Conservation (phyloP, 495 filamentous ascomycete genomes). For the Polyplosphaeria fusca region DNA sequence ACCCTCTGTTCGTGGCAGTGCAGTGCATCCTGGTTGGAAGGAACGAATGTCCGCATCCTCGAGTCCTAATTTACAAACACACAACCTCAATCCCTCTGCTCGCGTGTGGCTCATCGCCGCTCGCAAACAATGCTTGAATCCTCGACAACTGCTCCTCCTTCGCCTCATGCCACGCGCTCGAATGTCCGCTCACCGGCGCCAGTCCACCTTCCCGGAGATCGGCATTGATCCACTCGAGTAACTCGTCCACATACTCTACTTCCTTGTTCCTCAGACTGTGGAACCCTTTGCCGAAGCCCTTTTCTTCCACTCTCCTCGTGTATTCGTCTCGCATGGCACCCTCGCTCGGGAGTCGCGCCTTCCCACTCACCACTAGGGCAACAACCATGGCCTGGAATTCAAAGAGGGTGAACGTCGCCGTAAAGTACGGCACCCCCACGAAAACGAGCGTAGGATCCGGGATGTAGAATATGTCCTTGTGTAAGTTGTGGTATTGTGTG, state of each 20-base stretch:
- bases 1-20: no score
- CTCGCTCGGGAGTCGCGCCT: conserved; percentile 48
- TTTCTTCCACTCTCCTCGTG: conserved; percentile 40
- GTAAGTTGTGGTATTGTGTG: conserved; percentile 62
- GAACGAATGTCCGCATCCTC: no score
- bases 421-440: conserved; percentile 59
- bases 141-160: conserved; percentile 16
- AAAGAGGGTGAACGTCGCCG: conserved; percentile 61
- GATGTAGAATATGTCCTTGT: conserved; percentile 67
- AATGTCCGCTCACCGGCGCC: conserved; percentile 46
- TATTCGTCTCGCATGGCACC: conserved; percentile 55
- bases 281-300: conserved; percentile 53
- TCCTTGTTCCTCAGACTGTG: conserved; percentile 53
- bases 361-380: conserved; percentile 54
- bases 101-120: neutral
- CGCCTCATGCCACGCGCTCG: conserved; percentile 30
- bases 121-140: conserved; percentile 11
- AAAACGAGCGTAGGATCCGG: conserved; percentile 60
- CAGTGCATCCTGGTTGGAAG: no score
- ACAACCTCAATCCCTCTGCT: neutral
- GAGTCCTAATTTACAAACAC: neutral
- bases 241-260: conserved; percentile 52
- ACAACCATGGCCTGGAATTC: conserved; percentile 64
- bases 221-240: conserved; percentile 55
- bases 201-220: conserved; percentile 37